Base-by-base conservation (phyloP, 2,329 filamentous ascomycete species). In the Fusarium torulosum region DNA sequence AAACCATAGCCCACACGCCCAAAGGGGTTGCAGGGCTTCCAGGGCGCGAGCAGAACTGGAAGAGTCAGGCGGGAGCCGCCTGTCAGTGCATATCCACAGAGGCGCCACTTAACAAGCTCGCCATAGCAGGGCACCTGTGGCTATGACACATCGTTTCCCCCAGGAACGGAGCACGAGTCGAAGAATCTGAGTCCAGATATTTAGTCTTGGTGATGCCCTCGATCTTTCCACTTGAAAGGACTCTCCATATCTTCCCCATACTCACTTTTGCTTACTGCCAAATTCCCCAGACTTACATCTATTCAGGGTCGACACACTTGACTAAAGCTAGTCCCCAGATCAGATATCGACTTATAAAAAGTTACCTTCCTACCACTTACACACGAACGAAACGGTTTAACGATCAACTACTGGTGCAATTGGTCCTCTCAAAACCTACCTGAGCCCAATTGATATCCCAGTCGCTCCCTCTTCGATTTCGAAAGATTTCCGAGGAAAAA, bases 121-220 rank as follows among this genome's bases (percentile, higher is more conserved):
- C 67, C 71, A 73, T 72, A 56, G 57, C 68, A 74, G 58, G 70
- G 63, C 70, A 62, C 23, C 53, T 61, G 55, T 67, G 42, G 68
- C 71, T 72, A 73, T 74, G 71, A 73, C 71, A 73, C 71, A 73
- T 73, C 63, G 66, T 70, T 70, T 71, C 60, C 61, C 54, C 62
- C 47, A 58, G 54, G 63, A 58, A 62, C 70, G 61, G 58, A 60
- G 50, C 56, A 59, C 53, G 42, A 59, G 56, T 69, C 45, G 57
- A 59, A 60, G 58, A 51, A 31, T 65, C 51, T 64, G 55, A 54
- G 51, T 52, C 49, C 49, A 70, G 66, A 68, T 70, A 68, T 74
- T 74, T 72, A 71, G 69, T 74, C 70, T 59, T 66, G 64, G 50
- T 56, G 66, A 70, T 63, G 56, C 58, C 70, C 70, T 72, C 59